These are phyloP conservation scores for Ottelia alismoides DNA, from an alignment of 106 monocot species.

Conservation along the genomic window DNA sequence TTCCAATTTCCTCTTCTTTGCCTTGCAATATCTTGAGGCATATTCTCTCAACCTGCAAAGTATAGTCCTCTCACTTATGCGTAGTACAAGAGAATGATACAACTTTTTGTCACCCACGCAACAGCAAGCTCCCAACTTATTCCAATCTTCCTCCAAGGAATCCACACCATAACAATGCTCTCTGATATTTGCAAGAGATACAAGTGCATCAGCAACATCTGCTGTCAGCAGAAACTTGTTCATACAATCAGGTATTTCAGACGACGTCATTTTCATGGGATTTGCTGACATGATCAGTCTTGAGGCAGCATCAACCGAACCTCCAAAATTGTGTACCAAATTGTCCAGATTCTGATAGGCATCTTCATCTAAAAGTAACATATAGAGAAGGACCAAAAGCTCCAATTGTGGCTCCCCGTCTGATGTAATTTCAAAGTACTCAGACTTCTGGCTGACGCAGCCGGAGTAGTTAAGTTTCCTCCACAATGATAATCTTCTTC, in stretches of 20 bases:
- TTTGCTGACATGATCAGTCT: constrained; percentile 21
- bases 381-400: constrained; percentile 59
- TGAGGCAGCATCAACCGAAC: constrained; percentile 6
- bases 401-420: constrained; percentile 82
- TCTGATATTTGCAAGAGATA: constrained; percentile 54
- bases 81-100: constrained; percentile 70
- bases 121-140: constrained; percentile 29
- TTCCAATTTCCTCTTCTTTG: no score
- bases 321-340: constrained; percentile 19
- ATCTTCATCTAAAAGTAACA: constrained; percentile 42
- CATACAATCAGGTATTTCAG: constrained; percentile 8
- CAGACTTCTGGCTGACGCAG: constrained; percentile 55
- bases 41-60: constrained; percentile 41
- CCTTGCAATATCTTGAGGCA: no score
- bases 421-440: constrained; percentile 83
- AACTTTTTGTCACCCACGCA: constrained; percentile 45
- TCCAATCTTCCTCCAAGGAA: constrained; percentile 39
- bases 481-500: constrained; percentile 64
- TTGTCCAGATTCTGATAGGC: constrained; percentile 29
- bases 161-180: constrained; percentile 55
- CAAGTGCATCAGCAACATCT: constrained; percentile 45
- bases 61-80: constrained; percentile 69
- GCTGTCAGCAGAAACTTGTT: constrained; percentile 38
- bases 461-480: constrained; percentile 46
- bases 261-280: constrained; percentile 6